Evolutionary conservation across 1,139 yeast species (phyloP).

Genomic region (Meyerozyma athensensis): DNA sequence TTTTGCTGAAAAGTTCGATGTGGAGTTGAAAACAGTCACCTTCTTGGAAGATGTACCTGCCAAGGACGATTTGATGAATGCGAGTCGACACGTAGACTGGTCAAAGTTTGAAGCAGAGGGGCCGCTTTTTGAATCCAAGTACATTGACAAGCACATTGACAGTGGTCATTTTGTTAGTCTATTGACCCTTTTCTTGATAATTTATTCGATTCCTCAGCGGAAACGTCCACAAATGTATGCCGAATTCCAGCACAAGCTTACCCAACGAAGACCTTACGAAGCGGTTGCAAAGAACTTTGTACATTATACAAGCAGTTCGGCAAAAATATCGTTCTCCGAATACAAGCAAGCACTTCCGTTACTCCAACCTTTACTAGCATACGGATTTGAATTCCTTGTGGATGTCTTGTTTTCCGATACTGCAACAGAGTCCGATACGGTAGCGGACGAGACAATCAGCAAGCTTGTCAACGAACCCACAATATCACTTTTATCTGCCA

Average conservation of each 20-base stretch:
- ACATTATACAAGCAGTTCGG: not conserved
- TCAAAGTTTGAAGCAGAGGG: no score
- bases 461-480: slow-evolving; percentile 2
- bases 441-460: not conserved
- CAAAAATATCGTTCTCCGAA: slow-evolving; percentile 26
- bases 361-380: not conserved
- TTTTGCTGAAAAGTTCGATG: not conserved
- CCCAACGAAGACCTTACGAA: slow-evolving; percentile 44
- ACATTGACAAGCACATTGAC: no score
- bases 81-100: slow-evolving; percentile 1
- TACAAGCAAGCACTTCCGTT: slow-evolving; percentile 18
- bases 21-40: not conserved
- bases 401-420: not conserved
- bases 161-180: slow-evolving; percentile 33
- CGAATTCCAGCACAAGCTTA: slow-evolving; percentile 12
- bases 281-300: slow-evolving; percentile 14
- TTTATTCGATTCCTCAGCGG: slow-evolving; percentile 22
- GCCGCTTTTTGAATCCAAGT: no score
- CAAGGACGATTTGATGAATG: no score
- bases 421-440: not conserved
- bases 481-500: not conserved
- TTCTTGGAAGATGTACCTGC: no score
- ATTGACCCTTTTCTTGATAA: slow-evolving; percentile 38
- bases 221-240: slow-evolving; percentile 20
- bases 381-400: not conserved